Evolutionary conservation across 257 asterid genomes (phyloP).

Genomic region (Verbena officinalis): DNA sequence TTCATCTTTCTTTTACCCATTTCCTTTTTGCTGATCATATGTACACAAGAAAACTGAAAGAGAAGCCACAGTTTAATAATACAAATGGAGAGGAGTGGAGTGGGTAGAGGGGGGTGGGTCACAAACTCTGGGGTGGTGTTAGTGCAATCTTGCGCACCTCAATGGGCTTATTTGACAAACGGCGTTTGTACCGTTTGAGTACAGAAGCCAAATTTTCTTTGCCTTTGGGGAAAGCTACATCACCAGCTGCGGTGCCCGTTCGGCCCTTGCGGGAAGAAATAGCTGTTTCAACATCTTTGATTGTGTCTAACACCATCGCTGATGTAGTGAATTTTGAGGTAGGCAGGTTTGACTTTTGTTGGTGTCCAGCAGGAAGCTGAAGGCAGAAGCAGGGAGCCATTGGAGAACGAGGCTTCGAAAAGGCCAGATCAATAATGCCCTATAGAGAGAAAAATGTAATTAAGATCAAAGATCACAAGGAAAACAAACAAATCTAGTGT

Average conservation of each 20-base stretch:
- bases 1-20: not conserved
- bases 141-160: constrained; percentile 40
- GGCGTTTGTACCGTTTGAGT: constrained; percentile 65
- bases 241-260: constrained; percentile 78
- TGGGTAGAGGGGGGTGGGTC: not conserved
- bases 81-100: not conserved
- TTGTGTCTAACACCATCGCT: constrained; percentile 44
- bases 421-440: constrained; percentile 63
- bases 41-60: not conserved
- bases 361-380: constrained; percentile 51
- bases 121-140: constrained; percentile 35
- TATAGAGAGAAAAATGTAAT: constrained; percentile 20
- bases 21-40: not conserved
- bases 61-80: not conserved
- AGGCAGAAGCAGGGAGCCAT: constrained; percentile 64
- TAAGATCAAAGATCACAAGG: too few species aligned
- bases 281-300: constrained; percentile 59
- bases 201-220: constrained; percentile 66
- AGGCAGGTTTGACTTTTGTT: constrained; percentile 42
- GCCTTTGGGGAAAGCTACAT: constrained; percentile 70
- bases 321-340: constrained; percentile 55
- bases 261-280: constrained; percentile 65
- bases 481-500: too few species aligned
- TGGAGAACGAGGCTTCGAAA: constrained; percentile 52
- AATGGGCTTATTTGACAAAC: constrained; percentile 53